Percentiles rank a stretch among this genome's conserved stretches.
Conservation (phyloP, 768 basidiomycete genomes). For the Lentinula aciculospora region DNA sequence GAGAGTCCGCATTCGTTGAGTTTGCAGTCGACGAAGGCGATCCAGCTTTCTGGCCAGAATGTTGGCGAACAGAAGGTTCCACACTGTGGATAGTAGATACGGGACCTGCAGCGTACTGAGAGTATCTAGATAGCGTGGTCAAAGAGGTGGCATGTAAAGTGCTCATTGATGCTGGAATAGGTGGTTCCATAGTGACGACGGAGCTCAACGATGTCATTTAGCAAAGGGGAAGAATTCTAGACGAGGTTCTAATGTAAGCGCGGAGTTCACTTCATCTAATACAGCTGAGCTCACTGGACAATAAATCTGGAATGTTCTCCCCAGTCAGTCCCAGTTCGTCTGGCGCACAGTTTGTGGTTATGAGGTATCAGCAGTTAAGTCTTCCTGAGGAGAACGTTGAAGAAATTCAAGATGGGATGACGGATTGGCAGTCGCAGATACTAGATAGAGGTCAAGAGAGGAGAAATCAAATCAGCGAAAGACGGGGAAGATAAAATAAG, state of each 20-base stretch:
- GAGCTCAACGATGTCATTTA: background rate
- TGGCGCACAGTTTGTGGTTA: background rate
- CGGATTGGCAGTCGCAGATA: background rate
- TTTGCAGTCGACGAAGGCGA: background rate
- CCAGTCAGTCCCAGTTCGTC: too few relatives aligned
- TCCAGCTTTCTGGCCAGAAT: background rate
- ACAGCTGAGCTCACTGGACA: background rate
- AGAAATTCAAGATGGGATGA: background rate
- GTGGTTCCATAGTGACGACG: background rate
- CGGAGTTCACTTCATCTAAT: too few relatives aligned
- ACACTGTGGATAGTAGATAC: background rate
- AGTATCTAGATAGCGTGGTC: slow-evolving; percentile 17
- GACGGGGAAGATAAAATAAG: slow-evolving; percentile 9
- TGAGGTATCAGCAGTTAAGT: background rate
- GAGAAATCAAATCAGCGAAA: background rate
- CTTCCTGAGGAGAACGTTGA: too few relatives aligned
- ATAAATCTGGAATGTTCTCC: background rate
- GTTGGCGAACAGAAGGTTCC: background rate
- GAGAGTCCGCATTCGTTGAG: background rate
- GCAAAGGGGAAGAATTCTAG: background rate
- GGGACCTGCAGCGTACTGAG: slow-evolving; percentile 18
- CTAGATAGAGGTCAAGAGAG: background rate
- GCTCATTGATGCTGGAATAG: background rate
- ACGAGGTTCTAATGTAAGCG: background rate
- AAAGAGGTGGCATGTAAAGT: slow-evolving; percentile 8